Percentiles rank a stretch among this genome's conserved stretches.
phyloP scores from a whole-genome alignment of 2,329 filamentous ascomycete species.

The Diaporthe eres region DNA sequence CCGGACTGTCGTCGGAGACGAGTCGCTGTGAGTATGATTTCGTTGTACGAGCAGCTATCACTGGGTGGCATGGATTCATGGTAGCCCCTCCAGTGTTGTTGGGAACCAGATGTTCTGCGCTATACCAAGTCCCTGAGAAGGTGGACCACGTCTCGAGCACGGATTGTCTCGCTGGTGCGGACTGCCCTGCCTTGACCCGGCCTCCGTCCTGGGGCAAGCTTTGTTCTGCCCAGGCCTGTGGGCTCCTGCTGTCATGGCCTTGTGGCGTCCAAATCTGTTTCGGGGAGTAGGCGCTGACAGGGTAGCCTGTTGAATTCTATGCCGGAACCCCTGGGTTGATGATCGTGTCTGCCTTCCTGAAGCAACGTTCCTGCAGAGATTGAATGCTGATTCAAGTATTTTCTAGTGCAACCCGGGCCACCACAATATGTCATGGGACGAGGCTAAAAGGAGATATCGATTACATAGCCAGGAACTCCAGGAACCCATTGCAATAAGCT shows the following conservation, averaged over 20 bases:
- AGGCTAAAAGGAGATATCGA: constrained; percentile 68
- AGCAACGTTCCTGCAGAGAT: too few species aligned
- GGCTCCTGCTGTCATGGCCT: too few species aligned
- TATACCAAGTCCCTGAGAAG: neutral
- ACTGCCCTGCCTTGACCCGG: too few species aligned
- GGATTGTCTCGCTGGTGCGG: neutral
- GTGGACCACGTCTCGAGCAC: neutral
- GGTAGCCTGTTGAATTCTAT: neutral
- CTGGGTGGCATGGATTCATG: neutral
- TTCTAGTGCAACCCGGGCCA: constrained; percentile 70
- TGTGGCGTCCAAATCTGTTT: neutral
- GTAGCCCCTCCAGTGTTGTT: neutral
- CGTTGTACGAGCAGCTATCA: neutral
- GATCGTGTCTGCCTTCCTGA: too few species aligned
- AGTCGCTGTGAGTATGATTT: constrained; percentile 67
- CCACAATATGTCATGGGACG: constrained; percentile 73
- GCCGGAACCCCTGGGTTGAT: neutral
- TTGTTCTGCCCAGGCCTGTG: neutral
- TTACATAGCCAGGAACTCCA: constrained; percentile 66
- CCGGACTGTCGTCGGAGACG: constrained; percentile 68
- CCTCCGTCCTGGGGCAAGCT: neutral
- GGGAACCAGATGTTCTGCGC: neutral
- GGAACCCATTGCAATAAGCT: constrained; percentile 44
- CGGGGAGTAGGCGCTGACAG: neutral
- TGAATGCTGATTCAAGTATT: neutral